These are phyloP conservation scores for Geotrichum ghanense DNA, from an alignment of 805 yeast genomes.

Conservation along the genomic window DNA sequence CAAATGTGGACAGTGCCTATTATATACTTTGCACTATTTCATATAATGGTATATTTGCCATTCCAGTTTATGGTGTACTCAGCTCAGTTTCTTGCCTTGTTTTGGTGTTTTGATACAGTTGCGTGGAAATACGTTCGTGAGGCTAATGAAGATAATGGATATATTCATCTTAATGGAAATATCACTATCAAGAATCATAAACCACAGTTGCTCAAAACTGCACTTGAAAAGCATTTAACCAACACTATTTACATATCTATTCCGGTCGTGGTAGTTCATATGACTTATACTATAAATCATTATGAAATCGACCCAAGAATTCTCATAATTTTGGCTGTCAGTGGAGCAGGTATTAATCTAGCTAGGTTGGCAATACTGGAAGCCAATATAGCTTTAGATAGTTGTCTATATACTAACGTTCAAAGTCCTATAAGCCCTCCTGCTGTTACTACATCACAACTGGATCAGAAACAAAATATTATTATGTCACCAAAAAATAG, in stretches of 20 bases:
- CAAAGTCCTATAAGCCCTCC: too few species aligned
- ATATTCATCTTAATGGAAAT: neutral
- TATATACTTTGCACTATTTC: neutral
- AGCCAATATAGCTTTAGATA: neutral
- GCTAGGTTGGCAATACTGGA: neutral
- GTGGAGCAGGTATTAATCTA: neutral
- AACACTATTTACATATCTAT: neutral
- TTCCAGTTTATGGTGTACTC: neutral
- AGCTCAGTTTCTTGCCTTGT: neutral
- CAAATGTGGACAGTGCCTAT: neutral
- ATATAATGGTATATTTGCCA: neutral
- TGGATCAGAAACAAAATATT: too few species aligned
- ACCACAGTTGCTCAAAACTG: neutral
- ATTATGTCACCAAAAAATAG: too few species aligned
- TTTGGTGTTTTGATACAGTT: neutral
- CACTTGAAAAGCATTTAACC: neutral
- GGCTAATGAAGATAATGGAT: neutral
- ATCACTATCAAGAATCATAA: neutral
- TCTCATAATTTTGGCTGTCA: neutral
- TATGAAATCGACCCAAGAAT: neutral
- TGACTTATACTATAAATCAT: neutral
- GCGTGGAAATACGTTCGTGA: neutral
- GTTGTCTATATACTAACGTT: neutral
- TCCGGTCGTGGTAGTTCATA: neutral
- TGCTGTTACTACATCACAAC: too few species aligned